Base-by-base conservation (phyloP, 2,329 filamentous ascomycete species). In the Botrytis deweyae region DNA sequence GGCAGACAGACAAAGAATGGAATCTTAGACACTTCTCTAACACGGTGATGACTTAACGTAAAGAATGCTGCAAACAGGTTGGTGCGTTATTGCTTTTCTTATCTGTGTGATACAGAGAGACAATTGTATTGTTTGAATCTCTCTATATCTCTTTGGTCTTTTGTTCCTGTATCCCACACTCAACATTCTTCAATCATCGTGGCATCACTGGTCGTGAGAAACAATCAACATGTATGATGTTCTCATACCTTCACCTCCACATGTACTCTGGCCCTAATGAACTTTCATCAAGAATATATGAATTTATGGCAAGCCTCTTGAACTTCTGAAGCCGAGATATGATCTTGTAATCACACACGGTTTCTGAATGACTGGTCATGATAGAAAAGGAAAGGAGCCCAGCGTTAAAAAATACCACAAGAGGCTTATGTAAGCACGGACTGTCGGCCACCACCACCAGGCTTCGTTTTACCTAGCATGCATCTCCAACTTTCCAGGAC, bases 61-160 rank as follows among this genome's bases (percentile, higher is more conserved):
- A 58, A n/a, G 14, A 5, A 69, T 58, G 36, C 52, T 58, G 66
- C 66, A 58, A 69, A 69, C 66, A 33, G 66, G n/a, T 29, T 42
- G 5, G 4, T 9, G 10, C 22, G 29, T 2, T 22, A 29, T n/a
- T 6, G 22, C 7, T 29, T 14, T 6, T n/a, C 3, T 40, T 55
- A 12, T 38, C n/a, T 9, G 22, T 16, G 14, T 10, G 4, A 2
- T 33, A 38, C 5, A 9, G 29, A 42, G 18, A 42, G 18, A 69
- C 66, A 58, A 58, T 58, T 16, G 38, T 5, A 42, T 58, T 58
- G 46, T 33, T 69, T 25, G 49, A 18, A 58, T 12, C 10, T 29
- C 38, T 42, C 8, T 2, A 29, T 25, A 68, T 29, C 14, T n/a
- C 33, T 52, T 40, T n/a, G 7, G 9, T 55, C 42, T 52, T 67